Evolutionary conservation across 1,284 basidiomycete genomes (phyloP).

Genomic region (Boletus mariae): DNA sequence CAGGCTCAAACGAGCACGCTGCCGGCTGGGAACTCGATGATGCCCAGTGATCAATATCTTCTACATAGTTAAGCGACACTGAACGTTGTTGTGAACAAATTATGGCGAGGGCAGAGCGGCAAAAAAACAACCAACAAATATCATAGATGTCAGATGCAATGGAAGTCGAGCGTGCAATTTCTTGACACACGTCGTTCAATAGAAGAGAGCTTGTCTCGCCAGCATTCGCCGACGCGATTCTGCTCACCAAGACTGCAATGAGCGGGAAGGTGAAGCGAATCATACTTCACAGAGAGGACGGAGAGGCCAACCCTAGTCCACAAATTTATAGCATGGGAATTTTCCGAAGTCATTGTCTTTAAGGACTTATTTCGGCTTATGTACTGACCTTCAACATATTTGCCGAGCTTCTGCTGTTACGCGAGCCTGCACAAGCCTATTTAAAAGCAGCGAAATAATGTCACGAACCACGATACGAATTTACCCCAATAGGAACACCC

Average conservation of each 20-base stretch:
- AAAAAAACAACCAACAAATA: background rate
- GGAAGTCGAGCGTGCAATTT: constrained; percentile 1
- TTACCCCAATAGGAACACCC: too few relatives aligned
- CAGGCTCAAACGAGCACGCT: constrained; percentile 6
- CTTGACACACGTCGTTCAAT: background rate
- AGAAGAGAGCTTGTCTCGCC: background rate
- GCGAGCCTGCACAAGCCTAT: too few relatives aligned
- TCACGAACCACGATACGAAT: too few relatives aligned
- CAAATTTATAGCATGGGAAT: background rate
- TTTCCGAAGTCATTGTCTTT: too few relatives aligned
- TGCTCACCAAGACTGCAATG: background rate
- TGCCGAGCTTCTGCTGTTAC: too few relatives aligned
- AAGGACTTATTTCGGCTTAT: too few relatives aligned
- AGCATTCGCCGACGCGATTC: background rate
- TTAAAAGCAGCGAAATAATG: too few relatives aligned
- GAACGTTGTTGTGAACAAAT: background rate
- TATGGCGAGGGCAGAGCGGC: background rate
- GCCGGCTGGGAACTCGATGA: background rate
- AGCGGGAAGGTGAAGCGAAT: background rate
- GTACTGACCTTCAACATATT: too few relatives aligned
- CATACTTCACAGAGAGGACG: background rate
- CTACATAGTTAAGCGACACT: background rate
- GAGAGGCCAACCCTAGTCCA: background rate
- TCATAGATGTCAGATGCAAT: constrained; percentile 2
- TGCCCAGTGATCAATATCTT: constrained; percentile 7